Percentiles rank a stretch among this genome's conserved stretches.
These are phyloP conservation scores for Zanthoxylum bungeanum DNA, from an alignment of 345 rosid species.

Conservation along the genomic window DNA sequence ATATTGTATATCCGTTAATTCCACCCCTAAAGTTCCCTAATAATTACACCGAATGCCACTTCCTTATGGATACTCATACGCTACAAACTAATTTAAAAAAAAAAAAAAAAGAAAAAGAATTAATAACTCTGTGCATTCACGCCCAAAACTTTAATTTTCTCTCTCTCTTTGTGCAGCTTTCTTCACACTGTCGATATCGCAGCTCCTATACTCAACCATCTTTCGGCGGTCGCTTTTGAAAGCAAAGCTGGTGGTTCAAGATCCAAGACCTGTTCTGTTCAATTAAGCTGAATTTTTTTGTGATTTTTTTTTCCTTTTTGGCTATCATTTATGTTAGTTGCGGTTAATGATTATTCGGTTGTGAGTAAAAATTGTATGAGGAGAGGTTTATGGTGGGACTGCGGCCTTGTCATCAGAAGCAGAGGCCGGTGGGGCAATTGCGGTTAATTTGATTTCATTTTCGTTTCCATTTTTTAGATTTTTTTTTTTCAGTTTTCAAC, in stretches of 20 bases:
- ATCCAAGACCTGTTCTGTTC: not conserved
- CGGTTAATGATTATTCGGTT: slow-evolving; percentile 1
- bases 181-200: no score
- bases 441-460: slow-evolving; percentile 40
- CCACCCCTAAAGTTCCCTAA: no score
- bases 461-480: not conserved
- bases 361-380: slow-evolving; percentile 30
- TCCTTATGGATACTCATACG: no score
- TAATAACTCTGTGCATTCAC: no score
- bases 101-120: no score
- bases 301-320: slow-evolving; percentile 24
- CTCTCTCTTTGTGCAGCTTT: no score
- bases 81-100: no score
- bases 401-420: slow-evolving; percentile 54
- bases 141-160: no score
- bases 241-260: not conserved
- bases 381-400: slow-evolving; percentile 53
- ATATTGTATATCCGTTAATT: no score
- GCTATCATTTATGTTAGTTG: slow-evolving; percentile 24
- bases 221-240: not conserved
- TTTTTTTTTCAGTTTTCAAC: not conserved
- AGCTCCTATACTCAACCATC: slow-evolving; percentile 20
- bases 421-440: slow-evolving; percentile 82
- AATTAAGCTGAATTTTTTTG: not conserved
- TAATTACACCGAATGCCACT: no score